These are phyloP conservation scores for Bruguiera parviflora DNA, from an alignment of 345 rosid genomes.

Conservation along the genomic window DNA sequence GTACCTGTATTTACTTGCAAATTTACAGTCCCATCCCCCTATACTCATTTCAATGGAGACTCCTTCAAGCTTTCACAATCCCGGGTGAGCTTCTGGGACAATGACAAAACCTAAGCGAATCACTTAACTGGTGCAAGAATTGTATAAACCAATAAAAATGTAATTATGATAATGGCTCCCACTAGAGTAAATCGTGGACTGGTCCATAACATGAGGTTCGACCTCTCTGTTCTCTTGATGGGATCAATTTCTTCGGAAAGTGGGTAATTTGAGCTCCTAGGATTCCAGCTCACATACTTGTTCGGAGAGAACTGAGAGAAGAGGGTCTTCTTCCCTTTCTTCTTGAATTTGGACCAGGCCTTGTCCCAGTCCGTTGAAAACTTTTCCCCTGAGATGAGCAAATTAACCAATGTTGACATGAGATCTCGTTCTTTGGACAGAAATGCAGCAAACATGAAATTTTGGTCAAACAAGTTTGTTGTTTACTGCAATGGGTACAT, in stretches of 20 bases:
- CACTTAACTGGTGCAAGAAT: conserved; percentile 74
- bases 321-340: conserved; percentile 66
- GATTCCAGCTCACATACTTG: conserved; percentile 94
- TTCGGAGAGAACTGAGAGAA: conserved; percentile 59
- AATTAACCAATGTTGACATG: conserved; percentile 9
- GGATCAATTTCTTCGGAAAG: conserved; percentile 93
- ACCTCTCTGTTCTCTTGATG: conserved; percentile 78
- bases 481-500: too few relatives aligned
- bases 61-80: not conserved
- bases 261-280: conserved; percentile 67
- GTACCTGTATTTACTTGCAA: not conserved
- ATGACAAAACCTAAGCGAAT: conserved; percentile 1
- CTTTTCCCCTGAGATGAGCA: conserved; percentile 49
- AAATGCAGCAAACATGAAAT: too few relatives aligned
- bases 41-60: not conserved
- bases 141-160: conserved; percentile 78
- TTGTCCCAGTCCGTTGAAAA: conserved; percentile 86
- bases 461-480: too few relatives aligned
- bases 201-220: conserved; percentile 84
- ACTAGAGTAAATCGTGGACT: conserved; percentile 68
- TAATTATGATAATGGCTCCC: conserved; percentile 61
- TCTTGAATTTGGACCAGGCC: conserved; percentile 84
- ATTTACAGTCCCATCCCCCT: not conserved
- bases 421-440: not conserved
- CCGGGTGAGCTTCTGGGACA: not conserved